Base-by-base conservation (phyloP, 1,139 yeast genomes). In the Meyerozyma sp. region DNA sequence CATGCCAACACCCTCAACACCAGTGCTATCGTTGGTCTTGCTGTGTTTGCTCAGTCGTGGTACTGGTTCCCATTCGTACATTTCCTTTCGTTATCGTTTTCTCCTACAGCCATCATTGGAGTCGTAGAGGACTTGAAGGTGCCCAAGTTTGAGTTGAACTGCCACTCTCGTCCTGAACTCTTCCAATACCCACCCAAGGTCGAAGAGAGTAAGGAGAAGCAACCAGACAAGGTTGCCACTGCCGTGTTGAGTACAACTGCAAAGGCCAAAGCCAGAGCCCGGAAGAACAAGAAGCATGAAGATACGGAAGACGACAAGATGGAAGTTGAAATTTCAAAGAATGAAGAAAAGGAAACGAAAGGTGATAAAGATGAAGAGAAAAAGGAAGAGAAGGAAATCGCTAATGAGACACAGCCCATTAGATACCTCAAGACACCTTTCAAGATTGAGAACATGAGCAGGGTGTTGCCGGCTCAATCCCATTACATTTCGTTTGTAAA, bases 51-150 rank as follows among this genome's bases (percentile, higher is more conserved):
- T 6, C 99, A 93, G 67, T 87, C 88, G 59, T 93, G 99, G 99
- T 90, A 90, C 68, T 93, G 98, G 98, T 94, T 84, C 81, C 98
- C 99, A 50, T 75, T 91, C 48, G 82, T 97, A 1, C 98, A 93
- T 68, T 94, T 93, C 70, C 71, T 93, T 57, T 84, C 95, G 16
- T 77, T 94, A 54, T 88, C 98, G 27, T 91, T 91, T 65, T 80
- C 95, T 6, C 97, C 98, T 42, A 94, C 98, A 2, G 81, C 95
- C 6, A 77, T 93, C 26, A 82, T 89, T 56, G 97, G 96, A 51
- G 88, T 93, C 9, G 82, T 84, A 49, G 84, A 79, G 49, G 96
- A 91, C 64, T 77, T 93, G 63, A 84, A 84, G 63, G 85, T 89
- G 46, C 98, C 98, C 40, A 79, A 86, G 59, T 84, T 93, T 58